Base-by-base conservation (phyloP, 257 asterid species). In the Nicotiana tabacum region DNA sequence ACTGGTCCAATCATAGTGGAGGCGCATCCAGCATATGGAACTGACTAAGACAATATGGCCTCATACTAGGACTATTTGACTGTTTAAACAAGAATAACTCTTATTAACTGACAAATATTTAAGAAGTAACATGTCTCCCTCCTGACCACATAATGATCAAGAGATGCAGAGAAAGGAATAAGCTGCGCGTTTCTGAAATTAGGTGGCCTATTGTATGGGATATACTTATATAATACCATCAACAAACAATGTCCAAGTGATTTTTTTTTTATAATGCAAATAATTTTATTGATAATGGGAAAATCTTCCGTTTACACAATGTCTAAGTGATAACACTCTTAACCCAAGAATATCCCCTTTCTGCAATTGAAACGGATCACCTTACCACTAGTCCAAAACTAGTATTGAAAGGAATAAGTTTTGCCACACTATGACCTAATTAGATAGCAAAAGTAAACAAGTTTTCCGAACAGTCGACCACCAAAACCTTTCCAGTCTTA, bases 131-230 rank as follows among this genome's bases (percentile, higher is more conserved):
- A 70, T 39, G 58, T 70, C 56, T 11, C 60, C 60, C 78, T 69
- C 58, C 78, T 43, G 35, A 69, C 9, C 78, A 70, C 30, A 3
- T 43, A 70, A 43, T 11, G 58, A 43, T 11, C 35, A 70, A 10
- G 78, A 70, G 78, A 70, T 70, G 78, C 58, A 16, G 61, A 24
- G 60, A 46, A 72, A 72, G 37, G 79, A 72, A 46, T 24, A 72
- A 72, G n/a, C n/a, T 70, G n/a, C 2, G 8, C 6, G 37, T 46
- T 46, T 72, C 61, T 72, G 79, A 72, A 72, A 72, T 46, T 72
- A 46, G 27, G 78, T 72, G 60, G 24, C 61, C 61, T 24, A 24
- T 24, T 43, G 18, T 13, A 72, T 46, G 78, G 37, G 35, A 72
- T 21, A 72, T 61, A 24, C 67, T 61, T 61, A 10, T 46, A 43